Evolutionary conservation across 1,284 basidiomycete genomes (phyloP).

Genomic region (Moesziomyces globuligerus): DNA sequence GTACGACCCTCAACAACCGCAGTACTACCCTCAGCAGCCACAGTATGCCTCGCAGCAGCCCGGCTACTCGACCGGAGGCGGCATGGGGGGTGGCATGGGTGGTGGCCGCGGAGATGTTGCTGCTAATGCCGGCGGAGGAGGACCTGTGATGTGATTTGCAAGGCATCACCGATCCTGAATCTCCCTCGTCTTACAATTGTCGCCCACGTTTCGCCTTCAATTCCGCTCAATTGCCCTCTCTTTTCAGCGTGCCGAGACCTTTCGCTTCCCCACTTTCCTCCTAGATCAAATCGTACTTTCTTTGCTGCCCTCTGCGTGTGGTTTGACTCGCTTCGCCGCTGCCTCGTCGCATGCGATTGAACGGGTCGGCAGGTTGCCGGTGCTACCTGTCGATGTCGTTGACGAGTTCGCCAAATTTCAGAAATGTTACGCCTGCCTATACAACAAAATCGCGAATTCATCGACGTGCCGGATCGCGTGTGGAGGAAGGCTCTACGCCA

Average conservation of each 20-base stretch:
- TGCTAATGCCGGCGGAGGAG: no score
- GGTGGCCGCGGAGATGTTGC: no score
- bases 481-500: constrained; percentile 38
- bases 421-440: background rate
- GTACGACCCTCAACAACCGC: constrained; percentile 4
- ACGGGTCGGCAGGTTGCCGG: background rate
- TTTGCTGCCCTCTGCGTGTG: background rate
- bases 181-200: background rate
- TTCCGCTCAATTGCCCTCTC: no score
- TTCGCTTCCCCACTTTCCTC: background rate
- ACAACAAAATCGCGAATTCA: background rate
- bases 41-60: background rate
- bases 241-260: background rate
- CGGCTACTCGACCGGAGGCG: no score
- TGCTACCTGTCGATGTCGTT: background rate
- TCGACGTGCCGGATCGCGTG: constrained; percentile 4
- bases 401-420: background rate
- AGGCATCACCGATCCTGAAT: no score
- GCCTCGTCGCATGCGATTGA: background rate
- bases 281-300: background rate
- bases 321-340: no score
- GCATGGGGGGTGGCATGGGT: no score
- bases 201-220: background rate
- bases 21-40: constrained; percentile 3
- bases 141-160: background rate